Percentiles rank a stretch among this genome's conserved stretches.
phyloP scores from a whole-genome alignment of 2,329 filamentous ascomycete genomes.

The Aspergillus ruber region DNA sequence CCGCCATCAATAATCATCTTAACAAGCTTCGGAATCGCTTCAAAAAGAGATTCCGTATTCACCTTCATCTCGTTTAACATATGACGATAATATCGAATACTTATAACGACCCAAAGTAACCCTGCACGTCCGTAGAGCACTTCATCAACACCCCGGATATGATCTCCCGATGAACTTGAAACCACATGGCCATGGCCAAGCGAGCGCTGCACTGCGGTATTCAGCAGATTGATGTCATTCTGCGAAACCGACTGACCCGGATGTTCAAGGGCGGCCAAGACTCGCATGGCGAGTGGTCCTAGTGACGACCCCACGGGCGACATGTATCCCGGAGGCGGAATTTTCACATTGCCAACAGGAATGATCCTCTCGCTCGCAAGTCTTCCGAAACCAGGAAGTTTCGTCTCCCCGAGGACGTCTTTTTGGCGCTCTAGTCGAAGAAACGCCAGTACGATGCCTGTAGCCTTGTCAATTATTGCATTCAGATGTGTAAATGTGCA shows the following conservation, averaged over 20 bases:
- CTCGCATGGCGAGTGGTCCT: slow-evolving; percentile 19
- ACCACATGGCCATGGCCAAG: slow-evolving; percentile 23
- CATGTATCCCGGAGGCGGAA: not conserved
- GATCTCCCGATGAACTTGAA: slow-evolving; percentile 12
- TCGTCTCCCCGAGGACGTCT: not conserved
- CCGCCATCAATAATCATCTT: slow-evolving; percentile 30
- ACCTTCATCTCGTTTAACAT: slow-evolving; percentile 12
- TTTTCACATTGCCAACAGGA: not conserved
- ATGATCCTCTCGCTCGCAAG: not conserved
- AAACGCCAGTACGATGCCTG: not conserved
- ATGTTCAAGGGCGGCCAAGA: slow-evolving; percentile 9
- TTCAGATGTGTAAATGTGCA: not conserved
- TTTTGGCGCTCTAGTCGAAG: not conserved
- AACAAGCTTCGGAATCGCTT: slow-evolving; percentile 26
- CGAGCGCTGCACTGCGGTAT: slow-evolving; percentile 21
- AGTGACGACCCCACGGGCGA: slow-evolving; percentile 19
- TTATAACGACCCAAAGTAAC: slow-evolving; percentile 30
- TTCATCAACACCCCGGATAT: slow-evolving; percentile 32
- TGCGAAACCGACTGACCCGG: slow-evolving; percentile 13
- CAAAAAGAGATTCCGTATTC: slow-evolving; percentile 18
- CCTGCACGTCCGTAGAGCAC: slow-evolving; percentile 34
- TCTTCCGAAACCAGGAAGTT: not conserved
- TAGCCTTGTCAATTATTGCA: not conserved
- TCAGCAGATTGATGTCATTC: slow-evolving; percentile 22
- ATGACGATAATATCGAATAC: slow-evolving; percentile 19